phyloP scores from a whole-genome alignment of 2,329 filamentous ascomycete genomes.

The Zasmidium citrigriseum region DNA sequence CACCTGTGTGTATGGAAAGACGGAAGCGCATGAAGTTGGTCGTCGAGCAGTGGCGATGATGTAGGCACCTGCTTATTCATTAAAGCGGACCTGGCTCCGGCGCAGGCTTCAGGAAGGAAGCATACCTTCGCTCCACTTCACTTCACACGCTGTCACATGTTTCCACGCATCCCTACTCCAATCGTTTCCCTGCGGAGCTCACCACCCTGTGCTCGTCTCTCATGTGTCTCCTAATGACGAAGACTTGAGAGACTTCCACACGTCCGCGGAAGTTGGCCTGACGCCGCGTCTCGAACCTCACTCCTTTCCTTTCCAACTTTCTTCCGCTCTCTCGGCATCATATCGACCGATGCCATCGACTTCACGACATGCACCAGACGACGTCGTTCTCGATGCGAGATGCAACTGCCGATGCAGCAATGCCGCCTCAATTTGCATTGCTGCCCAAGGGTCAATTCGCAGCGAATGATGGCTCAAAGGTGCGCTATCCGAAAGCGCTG shows the following conservation, averaged over 20 bases:
- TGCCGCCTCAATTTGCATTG: not conserved
- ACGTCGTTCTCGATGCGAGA: not conserved
- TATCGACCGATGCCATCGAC: no score
- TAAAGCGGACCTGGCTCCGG: not conserved
- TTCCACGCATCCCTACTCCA: no score
- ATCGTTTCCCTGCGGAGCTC: no score
- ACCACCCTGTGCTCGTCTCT: no score
- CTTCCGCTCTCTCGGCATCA: no score
- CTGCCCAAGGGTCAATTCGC: constrained; percentile 3
- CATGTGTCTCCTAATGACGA: no score
- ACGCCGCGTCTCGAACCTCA: no score
- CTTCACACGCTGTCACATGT: not conserved
- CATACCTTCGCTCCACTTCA: not conserved
- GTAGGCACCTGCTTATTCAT: not conserved
- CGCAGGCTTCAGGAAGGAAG: no score
- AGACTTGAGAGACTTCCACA: no score
- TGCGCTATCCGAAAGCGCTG: constrained; percentile 3
- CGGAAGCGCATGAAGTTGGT: not conserved
- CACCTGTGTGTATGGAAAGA: not conserved
- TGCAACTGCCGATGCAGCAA: not conserved
- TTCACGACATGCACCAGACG: not conserved
- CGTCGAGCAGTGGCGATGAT: not conserved
- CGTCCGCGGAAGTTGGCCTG: no score
- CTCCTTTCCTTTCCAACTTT: no score
- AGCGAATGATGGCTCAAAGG: constrained; percentile 3